Base-by-base conservation (phyloP, 2,329 filamentous ascomycete species). In the Curvularia verruculosa region DNA sequence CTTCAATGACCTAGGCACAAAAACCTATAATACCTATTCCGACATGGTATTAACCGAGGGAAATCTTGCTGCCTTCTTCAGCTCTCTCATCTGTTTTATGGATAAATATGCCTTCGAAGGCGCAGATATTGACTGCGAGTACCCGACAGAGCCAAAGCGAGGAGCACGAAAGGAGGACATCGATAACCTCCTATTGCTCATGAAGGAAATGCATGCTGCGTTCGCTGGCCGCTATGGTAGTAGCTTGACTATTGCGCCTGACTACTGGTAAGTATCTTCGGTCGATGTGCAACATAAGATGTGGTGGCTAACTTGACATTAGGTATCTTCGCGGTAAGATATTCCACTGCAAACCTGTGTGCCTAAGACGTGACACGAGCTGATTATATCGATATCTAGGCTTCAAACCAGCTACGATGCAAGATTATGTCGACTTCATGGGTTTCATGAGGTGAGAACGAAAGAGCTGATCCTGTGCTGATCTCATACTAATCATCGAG, bases 51-150 rank as follows among this genome's bases (percentile, higher is more conserved):
- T 43, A 1, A 68, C 60, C 2, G 3, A 28, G 28, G 21, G 34
- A 4, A 36, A 43, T 19, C 24, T n/a, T 1, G 37, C 18, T 7
- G 37, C 37, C 2, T 39, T 39, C 18, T 13, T 44, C 15, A 9
- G 48, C 3, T 46, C 43, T 1, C 12, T 77, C 0, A 56, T 55
- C 0, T 78, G 78, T 53, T 75, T 83, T 70, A 50, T 79, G 62
- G 57, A 64, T 1, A 72, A 65, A 2, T 80, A 81, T 51, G 75
- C 71, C 13, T 81, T 83, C 49, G 77, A 82, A 23, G 69, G 69
- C 2, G 70, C 79, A 1, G 80, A 83, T 52, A 55, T 82, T 18
- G 79, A 82, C 59, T 83, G 80, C 80, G 79, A 79, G 1, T 66
- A 72, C 5, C 72, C 72, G 6, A 66, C 44, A 9, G 66, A 60